Evolutionary conservation across 1,139 yeast genomes (phyloP).

Genomic region (Kurtzmaniella quercitrusa): DNA sequence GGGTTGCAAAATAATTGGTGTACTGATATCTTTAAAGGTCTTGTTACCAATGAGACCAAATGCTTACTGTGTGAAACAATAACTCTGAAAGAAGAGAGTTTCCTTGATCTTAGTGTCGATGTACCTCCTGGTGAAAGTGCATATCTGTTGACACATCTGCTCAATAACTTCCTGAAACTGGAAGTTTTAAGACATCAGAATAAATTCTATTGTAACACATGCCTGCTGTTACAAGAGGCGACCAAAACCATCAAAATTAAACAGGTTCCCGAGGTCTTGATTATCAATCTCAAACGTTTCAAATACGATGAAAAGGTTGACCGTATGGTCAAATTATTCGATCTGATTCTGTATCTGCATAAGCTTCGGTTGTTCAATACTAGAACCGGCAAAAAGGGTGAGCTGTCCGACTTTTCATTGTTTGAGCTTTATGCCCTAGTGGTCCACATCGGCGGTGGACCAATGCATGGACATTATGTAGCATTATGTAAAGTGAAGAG

Average conservation of each 20-base stretch:
- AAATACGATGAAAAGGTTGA: slow-evolving; percentile 83
- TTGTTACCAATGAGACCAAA: slow-evolving; percentile 79
- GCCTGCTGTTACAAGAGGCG: slow-evolving; percentile 92
- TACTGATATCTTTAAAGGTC: slow-evolving; percentile 77
- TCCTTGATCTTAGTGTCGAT: slow-evolving; percentile 83
- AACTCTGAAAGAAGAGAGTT: slow-evolving; percentile 79
- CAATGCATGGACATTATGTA: slow-evolving; percentile 95
- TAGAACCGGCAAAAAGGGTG: slow-evolving; percentile 14
- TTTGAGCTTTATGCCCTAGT: slow-evolving; percentile 85
- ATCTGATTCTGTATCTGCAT: slow-evolving; percentile 78
- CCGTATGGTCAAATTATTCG: slow-evolving; percentile 80
- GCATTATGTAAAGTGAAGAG: slow-evolving; percentile 75
- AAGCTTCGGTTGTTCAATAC: slow-evolving; percentile 72
- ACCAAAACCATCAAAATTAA: slow-evolving; percentile 85
- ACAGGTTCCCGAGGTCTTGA: slow-evolving; percentile 70
- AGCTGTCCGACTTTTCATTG: slow-evolving; percentile 36
- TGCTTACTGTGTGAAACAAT: slow-evolving; percentile 89
- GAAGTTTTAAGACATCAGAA: slow-evolving; percentile 85
- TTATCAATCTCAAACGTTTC: slow-evolving; percentile 85
- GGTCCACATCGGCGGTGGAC: slow-evolving; percentile 96
- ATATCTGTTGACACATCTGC: slow-evolving; percentile 60
- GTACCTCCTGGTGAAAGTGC: slow-evolving; percentile 69
- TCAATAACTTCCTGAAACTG: slow-evolving; percentile 76
- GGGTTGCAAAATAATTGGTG: slow-evolving; percentile 44
- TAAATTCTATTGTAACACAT: slow-evolving; percentile 88